Evolutionary conservation across 2,329 filamentous ascomycete species (phyloP), one percentile per base, ranked within the genome.

Genomic region (Beauveria bassiana): DNA sequence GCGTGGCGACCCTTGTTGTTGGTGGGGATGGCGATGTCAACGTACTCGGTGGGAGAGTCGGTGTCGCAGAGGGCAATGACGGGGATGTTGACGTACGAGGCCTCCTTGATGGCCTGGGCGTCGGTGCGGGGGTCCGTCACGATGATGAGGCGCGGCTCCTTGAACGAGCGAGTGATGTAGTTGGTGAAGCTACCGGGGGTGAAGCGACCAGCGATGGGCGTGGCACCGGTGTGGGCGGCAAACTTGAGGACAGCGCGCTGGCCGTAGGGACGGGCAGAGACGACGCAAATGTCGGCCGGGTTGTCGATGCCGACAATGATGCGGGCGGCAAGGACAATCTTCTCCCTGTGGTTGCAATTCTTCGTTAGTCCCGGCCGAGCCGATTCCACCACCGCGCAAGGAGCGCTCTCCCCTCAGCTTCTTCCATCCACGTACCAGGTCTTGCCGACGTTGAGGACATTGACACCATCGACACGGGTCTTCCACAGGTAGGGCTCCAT

Each of bases 161-260:
- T 97, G 92, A 99, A 99, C 69, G 95, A 98, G 76, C 95, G 93
- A 81, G 96, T 99, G 89, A 99, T 99, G 90, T 99, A 99, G 88
- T 99, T 99, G 86, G 95, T 99, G 89, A 99, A 99, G 81, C 93
- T 96, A 90, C 95, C 95, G 78, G 95, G 95, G 77, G 95, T 99
- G 90, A 99, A 99, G 79, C 95, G 95, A 84, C 95, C 95, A 75
- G 95, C 96, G 76, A 99, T 99, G 79, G 95, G 90, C 75, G 92
- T 90, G 75, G 96, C 93, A 78, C 95, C 95, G 70, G 95, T 99
- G 89, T 99, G 95, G 68, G 92, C 84, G 74, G 95, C 95, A 84
- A 99, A 99, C 89, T 99, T 99, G 79, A 99, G 90, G 77, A 99
- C 96, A 73, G 95, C 93, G 83, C 95, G 93, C 87, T 99, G 95